Evolutionary conservation across 345 rosid genomes (phyloP), one percentile per base, ranked within the genome.

Genomic region (Leavenworthia alabamica): DNA sequence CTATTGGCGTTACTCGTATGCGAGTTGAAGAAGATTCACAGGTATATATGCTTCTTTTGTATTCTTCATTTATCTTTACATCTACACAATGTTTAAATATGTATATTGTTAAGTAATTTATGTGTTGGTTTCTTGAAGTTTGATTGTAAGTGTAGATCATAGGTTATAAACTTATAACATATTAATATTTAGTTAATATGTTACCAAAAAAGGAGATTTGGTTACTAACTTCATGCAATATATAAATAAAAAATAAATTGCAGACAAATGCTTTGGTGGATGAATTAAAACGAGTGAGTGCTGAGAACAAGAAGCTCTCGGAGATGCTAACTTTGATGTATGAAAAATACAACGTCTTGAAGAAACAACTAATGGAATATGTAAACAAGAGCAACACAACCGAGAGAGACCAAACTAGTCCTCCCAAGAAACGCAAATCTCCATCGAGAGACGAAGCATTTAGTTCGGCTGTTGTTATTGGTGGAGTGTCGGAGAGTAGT

Each of bases 231-330:
- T 60, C 39, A 60, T 50, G 53, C 22, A 55, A 59, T 60, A 46
- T 16, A 22, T 23, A 10, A 43, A 29, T 62, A 8, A 39, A 16
- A 8, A 39, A 16, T 23, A 4, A 13, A 3, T 52, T 59, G 70
- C 66, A 68, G 78, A 56, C 65, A 55, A 37, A 14, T 73, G 63
- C 76, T 60, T 78, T 93, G 66, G 75, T 77, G 67, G 95, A 86
- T 74, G 99, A 93, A 73, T 23, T 93, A 68, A 82, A 84, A 44
- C 82, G 97, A 35, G 81, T 87, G 29, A 82, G 79, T 48, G 86
- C 79, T 28, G 99, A 93, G 50, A 93, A 93, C 83, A 89, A 78
- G 95, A 89, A 78, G 75, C 81, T 93, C 1, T 77, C 90, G 1
- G 85, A 87, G 62, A 93, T 76, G 96, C 41, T 93, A 50, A 81